phyloP scores from a whole-genome alignment of 2,329 filamentous ascomycete species.

The Hypomyces perniciosus region DNA sequence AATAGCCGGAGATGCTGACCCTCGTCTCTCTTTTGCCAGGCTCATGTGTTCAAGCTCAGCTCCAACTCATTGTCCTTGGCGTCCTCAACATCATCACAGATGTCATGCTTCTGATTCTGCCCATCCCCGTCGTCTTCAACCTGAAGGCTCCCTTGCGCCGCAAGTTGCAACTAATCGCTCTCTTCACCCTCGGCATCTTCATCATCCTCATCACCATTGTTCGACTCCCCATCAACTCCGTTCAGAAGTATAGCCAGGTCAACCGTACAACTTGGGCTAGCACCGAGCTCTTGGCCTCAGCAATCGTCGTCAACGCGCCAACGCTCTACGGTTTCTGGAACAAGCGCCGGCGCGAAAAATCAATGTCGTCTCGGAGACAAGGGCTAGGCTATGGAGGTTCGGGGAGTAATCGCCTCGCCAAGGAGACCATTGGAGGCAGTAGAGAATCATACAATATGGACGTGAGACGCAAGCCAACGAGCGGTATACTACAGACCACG shows the following conservation, averaged over 20 bases:
- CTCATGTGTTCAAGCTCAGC: slow-evolving; percentile 23
- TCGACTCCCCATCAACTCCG: slow-evolving; percentile 31
- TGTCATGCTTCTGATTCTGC: slow-evolving; percentile 22
- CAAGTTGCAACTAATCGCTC: slow-evolving; percentile 26
- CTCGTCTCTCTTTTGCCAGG: slow-evolving; percentile 10
- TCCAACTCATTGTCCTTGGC: slow-evolving; percentile 29
- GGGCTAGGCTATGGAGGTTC: background rate
- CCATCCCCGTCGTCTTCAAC: slow-evolving; percentile 22
- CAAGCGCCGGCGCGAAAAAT: slow-evolving; percentile 18
- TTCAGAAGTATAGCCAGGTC: slow-evolving; percentile 28
- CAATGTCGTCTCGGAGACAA: background rate
- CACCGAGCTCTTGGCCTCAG: slow-evolving; percentile 28
- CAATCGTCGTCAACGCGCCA: slow-evolving; percentile 33
- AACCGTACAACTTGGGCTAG: slow-evolving; percentile 34
- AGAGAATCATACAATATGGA: background rate
- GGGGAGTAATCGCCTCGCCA: background rate
- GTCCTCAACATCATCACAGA: slow-evolving; percentile 30
- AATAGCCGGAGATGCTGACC: background rate
- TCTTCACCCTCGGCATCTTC: slow-evolving; percentile 34
- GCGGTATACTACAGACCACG: slow-evolving; percentile 6
- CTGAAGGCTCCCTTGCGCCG: slow-evolving; percentile 23
- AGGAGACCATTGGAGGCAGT: slow-evolving; percentile 10
- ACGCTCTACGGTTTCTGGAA: slow-evolving; percentile 32
- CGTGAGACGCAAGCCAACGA: slow-evolving; percentile 1
- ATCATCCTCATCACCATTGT: slow-evolving; percentile 35